Evolutionary conservation across 2,329 filamentous ascomycete species (phyloP).

Genomic region (Xenoacremonium recifei): DNA sequence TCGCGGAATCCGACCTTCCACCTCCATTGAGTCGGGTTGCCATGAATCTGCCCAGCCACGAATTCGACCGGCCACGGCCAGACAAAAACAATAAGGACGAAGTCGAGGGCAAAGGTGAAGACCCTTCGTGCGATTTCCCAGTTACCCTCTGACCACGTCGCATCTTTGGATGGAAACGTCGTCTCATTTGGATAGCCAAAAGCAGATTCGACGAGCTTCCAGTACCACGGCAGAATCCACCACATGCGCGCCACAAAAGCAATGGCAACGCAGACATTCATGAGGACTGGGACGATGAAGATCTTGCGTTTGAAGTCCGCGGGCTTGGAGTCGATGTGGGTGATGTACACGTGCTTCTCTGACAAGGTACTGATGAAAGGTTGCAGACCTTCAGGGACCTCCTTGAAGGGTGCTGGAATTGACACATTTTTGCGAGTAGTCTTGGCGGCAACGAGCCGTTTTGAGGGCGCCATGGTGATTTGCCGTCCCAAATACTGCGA

Average conservation of each 20-base stretch:
- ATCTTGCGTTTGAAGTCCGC: constrained; percentile 74
- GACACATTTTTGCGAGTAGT: constrained; percentile 22
- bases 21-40: constrained; percentile 71
- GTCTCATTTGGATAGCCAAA: constrained; percentile 66
- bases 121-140: constrained; percentile 60
- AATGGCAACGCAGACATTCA: constrained; percentile 68
- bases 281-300: constrained; percentile 73
- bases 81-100: constrained; percentile 64
- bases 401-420: constrained; percentile 65
- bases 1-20: constrained; percentile 72
- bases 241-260: constrained; percentile 69
- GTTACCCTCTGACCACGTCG: constrained; percentile 55
- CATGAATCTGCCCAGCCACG: constrained; percentile 55
- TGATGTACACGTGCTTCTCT: constrained; percentile 73
- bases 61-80: constrained; percentile 76
- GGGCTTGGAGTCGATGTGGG: constrained; percentile 75
- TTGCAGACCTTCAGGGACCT: constrained; percentile 59
- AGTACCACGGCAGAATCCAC: constrained; percentile 71
- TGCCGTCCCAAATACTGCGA: too few species aligned
- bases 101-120: constrained; percentile 71
- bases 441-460: constrained; percentile 33
- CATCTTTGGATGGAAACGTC: constrained; percentile 58
- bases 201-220: constrained; percentile 60
- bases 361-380: constrained; percentile 68
- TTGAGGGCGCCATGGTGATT: constrained; percentile 33